phyloP scores from a whole-genome alignment of 139 green algal species.

The Chlamydomonas urium region DNA sequence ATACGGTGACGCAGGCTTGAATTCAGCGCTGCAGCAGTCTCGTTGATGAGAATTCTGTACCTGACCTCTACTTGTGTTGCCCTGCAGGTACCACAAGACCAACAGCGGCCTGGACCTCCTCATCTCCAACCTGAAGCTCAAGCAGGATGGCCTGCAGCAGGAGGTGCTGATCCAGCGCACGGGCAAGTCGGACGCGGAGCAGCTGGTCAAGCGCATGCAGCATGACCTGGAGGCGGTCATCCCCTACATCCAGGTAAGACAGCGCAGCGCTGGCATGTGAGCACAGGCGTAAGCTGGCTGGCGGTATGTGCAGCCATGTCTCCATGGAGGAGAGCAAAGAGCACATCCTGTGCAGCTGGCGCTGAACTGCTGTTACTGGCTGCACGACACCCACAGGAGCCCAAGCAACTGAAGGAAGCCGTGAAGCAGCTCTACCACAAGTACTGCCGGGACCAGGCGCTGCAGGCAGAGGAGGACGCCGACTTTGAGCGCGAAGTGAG shows the following conservation, averaged over 20 bases:
- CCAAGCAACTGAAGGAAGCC: constrained; percentile 77
- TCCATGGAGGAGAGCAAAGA: no score
- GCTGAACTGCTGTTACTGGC: no score
- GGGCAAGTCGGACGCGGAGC: constrained; percentile 28
- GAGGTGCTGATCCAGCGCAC: constrained; percentile 36
- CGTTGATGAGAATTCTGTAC: no score
- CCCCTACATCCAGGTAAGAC: constrained; percentile 26
- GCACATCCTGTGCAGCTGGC: no score
- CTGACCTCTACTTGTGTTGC: no score
- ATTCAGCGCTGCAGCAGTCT: no score
- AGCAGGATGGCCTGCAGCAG: constrained; percentile 33
- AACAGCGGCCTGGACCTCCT: constrained; percentile 73
- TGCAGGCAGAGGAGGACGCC: constrained; percentile 34
- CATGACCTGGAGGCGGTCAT: constrained; percentile 60
- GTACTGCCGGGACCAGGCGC: constrained; percentile 8
- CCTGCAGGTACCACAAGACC: constrained; percentile 69
- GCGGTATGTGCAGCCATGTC: no score
- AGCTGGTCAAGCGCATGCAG: constrained; percentile 36
- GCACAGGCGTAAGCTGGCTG: no score
- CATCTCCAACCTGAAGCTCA: constrained; percentile 68
- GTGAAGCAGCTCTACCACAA: constrained; percentile 73
- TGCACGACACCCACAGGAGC: no score
- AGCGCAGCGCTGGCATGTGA: no score
- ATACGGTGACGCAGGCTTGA: no score
- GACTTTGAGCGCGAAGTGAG: constrained; percentile 59